These are phyloP conservation scores for Fusarium sp. DNA, from an alignment of 2,329 filamentous ascomycete species.

Conservation along the genomic window DNA sequence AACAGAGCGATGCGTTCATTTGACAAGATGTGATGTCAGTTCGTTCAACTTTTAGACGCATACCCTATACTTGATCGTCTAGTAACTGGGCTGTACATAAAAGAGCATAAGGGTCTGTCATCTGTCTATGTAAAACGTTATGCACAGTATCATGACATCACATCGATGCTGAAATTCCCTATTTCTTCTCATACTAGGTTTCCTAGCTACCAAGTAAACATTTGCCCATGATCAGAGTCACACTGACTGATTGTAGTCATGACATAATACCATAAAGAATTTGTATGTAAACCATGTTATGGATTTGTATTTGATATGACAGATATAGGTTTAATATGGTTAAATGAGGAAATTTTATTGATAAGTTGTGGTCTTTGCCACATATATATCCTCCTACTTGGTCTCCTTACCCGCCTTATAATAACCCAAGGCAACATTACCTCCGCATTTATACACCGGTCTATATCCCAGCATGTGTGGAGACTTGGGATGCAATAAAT, in stretches of 20 bases:
- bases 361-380: not conserved
- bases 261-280: not conserved
- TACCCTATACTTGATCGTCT: not conserved
- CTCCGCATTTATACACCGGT: not conserved
- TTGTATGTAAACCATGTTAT: not conserved
- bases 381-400: not conserved
- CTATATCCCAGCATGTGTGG: not conserved
- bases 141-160: not conserved
- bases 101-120: not conserved
- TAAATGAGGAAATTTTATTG: slow-evolving; percentile 2
- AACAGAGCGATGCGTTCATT: not conserved
- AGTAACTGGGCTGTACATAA: not conserved
- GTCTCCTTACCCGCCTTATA: not conserved
- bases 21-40: not conserved
- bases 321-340: not conserved
- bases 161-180: too few species aligned
- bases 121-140: too few species aligned
- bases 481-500: not conserved
- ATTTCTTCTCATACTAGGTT: not conserved
- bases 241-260: not conserved
- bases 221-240: not conserved
- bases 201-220: not conserved
- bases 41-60: not conserved
- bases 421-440: slow-evolving; percentile 4
- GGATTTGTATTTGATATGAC: not conserved